Evolutionary conservation across 1,284 basidiomycete genomes (phyloP).

Genomic region (Fomitopsis schrenkii): DNA sequence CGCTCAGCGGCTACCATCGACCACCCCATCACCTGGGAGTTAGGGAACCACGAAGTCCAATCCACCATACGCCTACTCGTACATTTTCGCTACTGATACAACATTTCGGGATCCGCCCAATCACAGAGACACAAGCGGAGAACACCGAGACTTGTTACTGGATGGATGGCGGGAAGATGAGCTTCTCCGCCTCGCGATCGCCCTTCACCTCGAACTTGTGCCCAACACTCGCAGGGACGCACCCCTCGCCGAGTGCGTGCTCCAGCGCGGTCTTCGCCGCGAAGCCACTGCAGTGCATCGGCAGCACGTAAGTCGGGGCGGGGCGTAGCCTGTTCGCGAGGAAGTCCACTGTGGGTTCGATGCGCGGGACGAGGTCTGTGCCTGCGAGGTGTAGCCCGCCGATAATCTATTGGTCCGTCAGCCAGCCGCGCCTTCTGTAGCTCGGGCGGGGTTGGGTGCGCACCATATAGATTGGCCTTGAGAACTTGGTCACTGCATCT

Average conservation of each 20-base stretch:
- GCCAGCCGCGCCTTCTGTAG: neutral
- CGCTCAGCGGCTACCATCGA: neutral
- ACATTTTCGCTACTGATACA: too few relatives aligned
- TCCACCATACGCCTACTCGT: too few relatives aligned
- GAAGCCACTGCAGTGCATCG: slow-evolving; percentile 84
- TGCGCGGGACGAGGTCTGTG: slow-evolving; percentile 55
- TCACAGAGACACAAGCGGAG: too few relatives aligned
- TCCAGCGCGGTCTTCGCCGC: slow-evolving; percentile 66
- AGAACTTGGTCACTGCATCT: slow-evolving; percentile 57
- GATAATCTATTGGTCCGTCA: slow-evolving; percentile 45
- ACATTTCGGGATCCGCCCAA: too few relatives aligned
- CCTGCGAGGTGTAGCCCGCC: slow-evolving; percentile 79
- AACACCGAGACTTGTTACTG: neutral
- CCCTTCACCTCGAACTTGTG: slow-evolving; percentile 54
- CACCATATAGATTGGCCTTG: slow-evolving; percentile 74
- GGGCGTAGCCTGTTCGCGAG: slow-evolving; percentile 56
- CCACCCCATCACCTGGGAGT: neutral
- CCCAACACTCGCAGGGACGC: slow-evolving; percentile 74
- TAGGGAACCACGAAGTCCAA: neutral
- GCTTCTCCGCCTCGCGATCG: slow-evolving; percentile 33
- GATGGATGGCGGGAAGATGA: slow-evolving; percentile 27
- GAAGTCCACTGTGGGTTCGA: slow-evolving; percentile 69
- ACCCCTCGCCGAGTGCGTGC: slow-evolving; percentile 63
- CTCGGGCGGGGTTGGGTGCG: neutral
- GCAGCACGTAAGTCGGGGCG: slow-evolving; percentile 65